A percentile compares a stretch with the other conserved stretches of the same genome.
phyloP scores from a whole-genome alignment of 2,329 filamentous ascomycete species.

The Colletotrichum higginsianum region DNA sequence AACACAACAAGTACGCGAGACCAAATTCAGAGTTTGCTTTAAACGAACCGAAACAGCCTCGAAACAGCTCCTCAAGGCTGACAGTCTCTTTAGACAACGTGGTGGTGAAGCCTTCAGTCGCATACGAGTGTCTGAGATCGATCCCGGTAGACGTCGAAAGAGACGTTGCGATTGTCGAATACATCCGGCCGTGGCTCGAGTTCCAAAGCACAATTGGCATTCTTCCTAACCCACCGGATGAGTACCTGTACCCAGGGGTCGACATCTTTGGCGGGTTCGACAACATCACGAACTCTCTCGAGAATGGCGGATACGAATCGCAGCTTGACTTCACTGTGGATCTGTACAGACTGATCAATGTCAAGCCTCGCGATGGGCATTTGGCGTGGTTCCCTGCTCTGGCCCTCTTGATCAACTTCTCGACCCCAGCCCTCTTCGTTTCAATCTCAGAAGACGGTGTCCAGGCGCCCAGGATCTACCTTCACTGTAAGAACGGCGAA shows the following conservation, averaged over 20 bases:
- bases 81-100: background rate
- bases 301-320: constrained; percentile 36
- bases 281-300: constrained; percentile 41
- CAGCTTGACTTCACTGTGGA: constrained; percentile 44
- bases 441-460: constrained; percentile 43
- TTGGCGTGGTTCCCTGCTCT: constrained; percentile 37
- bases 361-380: constrained; percentile 42
- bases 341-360: constrained; percentile 41
- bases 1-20: background rate
- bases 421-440: constrained; percentile 35
- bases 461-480: constrained; percentile 37
- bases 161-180: constrained; percentile 41
- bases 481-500: constrained; percentile 11
- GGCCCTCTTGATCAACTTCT: constrained; percentile 30
- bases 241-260: constrained; percentile 45
- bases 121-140: constrained; percentile 43
- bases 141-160: constrained; percentile 40
- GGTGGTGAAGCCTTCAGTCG: constrained; percentile 41
- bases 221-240: constrained; percentile 41
- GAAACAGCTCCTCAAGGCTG: background rate
- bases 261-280: constrained; percentile 44
- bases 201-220: constrained; percentile 45
- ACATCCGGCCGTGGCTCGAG: constrained; percentile 42
- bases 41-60: no score
- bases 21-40: no score